Percentiles rank a stretch among this genome's conserved stretches.
Evolutionary conservation across 805 yeast species (phyloP).

Genomic region (Metschnikowia picachoensis): DNA sequence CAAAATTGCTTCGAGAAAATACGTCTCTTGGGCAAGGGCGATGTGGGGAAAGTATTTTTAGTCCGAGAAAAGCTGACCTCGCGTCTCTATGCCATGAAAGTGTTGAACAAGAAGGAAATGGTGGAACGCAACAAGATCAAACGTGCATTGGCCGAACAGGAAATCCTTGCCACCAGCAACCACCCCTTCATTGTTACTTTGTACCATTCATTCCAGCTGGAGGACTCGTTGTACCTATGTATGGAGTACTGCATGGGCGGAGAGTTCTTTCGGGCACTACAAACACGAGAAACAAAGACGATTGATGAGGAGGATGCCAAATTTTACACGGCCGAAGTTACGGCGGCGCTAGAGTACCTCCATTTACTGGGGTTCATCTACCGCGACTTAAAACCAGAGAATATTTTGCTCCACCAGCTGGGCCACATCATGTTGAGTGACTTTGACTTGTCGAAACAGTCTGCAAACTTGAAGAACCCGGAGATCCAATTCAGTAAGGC

Average conservation of each 20-base stretch:
- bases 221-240: constrained; percentile 84
- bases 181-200: constrained; percentile 97
- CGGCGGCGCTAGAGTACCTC: constrained; percentile 92
- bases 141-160: constrained; percentile 94
- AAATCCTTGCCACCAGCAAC: constrained; percentile 88
- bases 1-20: constrained; percentile 87
- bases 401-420: constrained; percentile 87
- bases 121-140: constrained; percentile 91
- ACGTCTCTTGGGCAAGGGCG: constrained; percentile 91
- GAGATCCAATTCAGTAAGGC: constrained; percentile 46
- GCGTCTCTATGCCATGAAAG: constrained; percentile 87
- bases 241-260: constrained; percentile 99
- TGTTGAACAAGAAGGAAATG: constrained; percentile 87
- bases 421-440: constrained; percentile 98
- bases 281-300: constrained; percentile 82
- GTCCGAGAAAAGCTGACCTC: constrained; percentile 78
- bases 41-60: constrained; percentile 92
- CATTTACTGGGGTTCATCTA: constrained; percentile 97
- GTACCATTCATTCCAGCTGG: constrained; percentile 93
- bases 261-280: constrained; percentile 93
- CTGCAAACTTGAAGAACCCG: constrained; percentile 73
- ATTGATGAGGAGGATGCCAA: constrained; percentile 84
- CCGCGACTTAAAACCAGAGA: constrained; percentile 95
- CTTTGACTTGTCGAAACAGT: constrained; percentile 90
- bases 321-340: constrained; percentile 94